Evolutionary conservation across 164 flowering plant species (phyloP), one percentile per base, ranked within the genome.

Genomic region (Kalanchoe fedtschenkoi): DNA sequence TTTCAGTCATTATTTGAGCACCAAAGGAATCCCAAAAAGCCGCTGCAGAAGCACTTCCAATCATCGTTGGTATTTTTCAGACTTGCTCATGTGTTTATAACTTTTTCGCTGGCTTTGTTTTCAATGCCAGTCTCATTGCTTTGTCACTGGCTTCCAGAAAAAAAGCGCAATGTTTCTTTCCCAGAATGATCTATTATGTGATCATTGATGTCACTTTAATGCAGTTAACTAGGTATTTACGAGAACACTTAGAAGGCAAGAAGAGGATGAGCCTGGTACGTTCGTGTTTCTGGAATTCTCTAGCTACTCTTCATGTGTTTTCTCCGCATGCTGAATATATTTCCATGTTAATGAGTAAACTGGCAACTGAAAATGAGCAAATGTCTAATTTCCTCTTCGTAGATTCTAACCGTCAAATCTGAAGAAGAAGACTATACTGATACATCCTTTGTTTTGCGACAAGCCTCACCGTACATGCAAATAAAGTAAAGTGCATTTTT

Each of bases 171-270:
- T 37, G 39, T 47, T 2, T 47, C 22, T 21, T 21, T 47, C 9
- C 9, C 53, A 2, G 26, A 21, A n/a, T 21, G 53, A n/a, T 44
- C 6, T 44, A 19, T 17, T 17, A 19, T 22, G 16, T 15, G 16
- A 4, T 43, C 19, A 1, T 17, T 44, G 11, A 21, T 41, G 34
- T 56, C 62, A 41, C 66, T 58, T 65, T 22, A 66, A 42, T 26
- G 58, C 78, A 89, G 98, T 66, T 91, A 67, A 91, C 98, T 14
- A 83, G 81, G 78, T 89, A 87, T 65, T 68, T 91, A 37, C 76
- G 89, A 70, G 96, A 87, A 64, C 83, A 88, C 72, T 62, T 91
- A 74, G 98, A 88, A 76, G 98, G 95, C 62, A 89, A 81, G 81
- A 91, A 82, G 74, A 73, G 87, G 51, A 91, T 91, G 96, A 67